Evolutionary conservation across 805 yeast species (phyloP).

Genomic region (Barnettozyma salicaria): DNA sequence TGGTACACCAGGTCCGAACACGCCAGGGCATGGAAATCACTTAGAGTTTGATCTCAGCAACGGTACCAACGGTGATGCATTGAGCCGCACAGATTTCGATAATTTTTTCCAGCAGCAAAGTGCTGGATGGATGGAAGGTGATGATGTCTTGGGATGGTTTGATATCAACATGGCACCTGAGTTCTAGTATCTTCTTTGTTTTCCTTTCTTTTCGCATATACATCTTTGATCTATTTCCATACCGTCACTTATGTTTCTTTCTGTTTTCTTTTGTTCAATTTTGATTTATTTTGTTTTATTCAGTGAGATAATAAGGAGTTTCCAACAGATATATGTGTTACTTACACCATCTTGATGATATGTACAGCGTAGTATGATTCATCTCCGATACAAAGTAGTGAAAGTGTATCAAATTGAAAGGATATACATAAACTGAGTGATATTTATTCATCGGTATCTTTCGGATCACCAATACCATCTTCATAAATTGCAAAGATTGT

Average conservation of each 20-base stretch:
- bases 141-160: conserved; percentile 92
- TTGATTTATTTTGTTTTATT: too few species aligned
- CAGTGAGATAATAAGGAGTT: too few species aligned
- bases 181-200: conserved; percentile 30
- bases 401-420: neutral
- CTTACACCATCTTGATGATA: too few species aligned
- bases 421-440: neutral
- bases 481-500: conserved; percentile 93
- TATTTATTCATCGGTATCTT: conserved; percentile 39
- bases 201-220: neutral
- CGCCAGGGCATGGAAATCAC: conserved; percentile 5
- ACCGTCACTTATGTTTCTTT: neutral
- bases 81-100: conserved; percentile 34
- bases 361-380: too few species aligned
- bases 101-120: conserved; percentile 75
- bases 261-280: neutral
- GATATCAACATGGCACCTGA: conserved; percentile 71
- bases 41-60: conserved; percentile 10
- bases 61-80: conserved; percentile 21
- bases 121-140: conserved; percentile 79
- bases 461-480: conserved; percentile 96
- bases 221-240: too few species aligned
- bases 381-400: neutral
- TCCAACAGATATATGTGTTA: too few species aligned
- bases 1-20: conserved; percentile 10